These are phyloP conservation scores for Malbranchea zuffiana DNA, from an alignment of 2,329 filamentous ascomycete species.

Conservation along the genomic window DNA sequence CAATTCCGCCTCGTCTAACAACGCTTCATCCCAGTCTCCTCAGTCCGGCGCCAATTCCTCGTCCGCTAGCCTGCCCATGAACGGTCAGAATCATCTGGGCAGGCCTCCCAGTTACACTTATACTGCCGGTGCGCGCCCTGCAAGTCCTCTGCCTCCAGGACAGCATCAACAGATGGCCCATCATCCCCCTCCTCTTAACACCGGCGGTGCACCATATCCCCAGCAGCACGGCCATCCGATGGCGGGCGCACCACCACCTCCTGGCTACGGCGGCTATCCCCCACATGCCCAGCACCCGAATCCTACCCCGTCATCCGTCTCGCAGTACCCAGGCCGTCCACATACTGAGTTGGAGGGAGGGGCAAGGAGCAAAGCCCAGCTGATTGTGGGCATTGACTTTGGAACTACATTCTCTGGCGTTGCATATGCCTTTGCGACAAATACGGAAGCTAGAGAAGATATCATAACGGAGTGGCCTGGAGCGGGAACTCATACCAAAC, in stretches of 20 bases:
- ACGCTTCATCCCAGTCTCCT: constrained; percentile 26
- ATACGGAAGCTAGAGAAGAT: constrained; percentile 94
- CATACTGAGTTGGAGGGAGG: constrained; percentile 67
- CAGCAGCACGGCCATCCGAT: constrained; percentile 24
- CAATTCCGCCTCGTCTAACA: constrained; percentile 22
- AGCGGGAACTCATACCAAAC: constrained; percentile 93
- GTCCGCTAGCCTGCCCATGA: constrained; percentile 46
- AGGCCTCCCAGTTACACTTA: constrained; percentile 56
- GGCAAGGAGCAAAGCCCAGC: constrained; percentile 83
- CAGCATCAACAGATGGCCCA: constrained; percentile 29
- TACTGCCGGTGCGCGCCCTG: constrained; percentile 38
- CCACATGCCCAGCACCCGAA: constrained; percentile 19
- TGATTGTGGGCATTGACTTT: constrained; percentile 98
- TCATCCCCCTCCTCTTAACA: constrained; percentile 45
- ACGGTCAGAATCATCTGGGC: constrained; percentile 44
- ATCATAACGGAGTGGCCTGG: constrained; percentile 99
- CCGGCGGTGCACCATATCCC: constrained; percentile 38
- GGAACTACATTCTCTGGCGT: constrained; percentile 97
- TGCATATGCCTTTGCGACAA: constrained; percentile 84
- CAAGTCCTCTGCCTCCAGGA: constrained; percentile 39
- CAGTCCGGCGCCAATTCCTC: constrained; percentile 36
- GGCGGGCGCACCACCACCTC: constrained; percentile 29
- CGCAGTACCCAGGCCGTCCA: constrained; percentile 9
- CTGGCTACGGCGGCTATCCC: constrained; percentile 36
- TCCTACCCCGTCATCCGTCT: constrained; percentile 20